Evolutionary conservation across 768 basidiomycete genomes (phyloP), one percentile per base, ranked within the genome.

Genomic region (Rubroboletus pulcherrimus): DNA sequence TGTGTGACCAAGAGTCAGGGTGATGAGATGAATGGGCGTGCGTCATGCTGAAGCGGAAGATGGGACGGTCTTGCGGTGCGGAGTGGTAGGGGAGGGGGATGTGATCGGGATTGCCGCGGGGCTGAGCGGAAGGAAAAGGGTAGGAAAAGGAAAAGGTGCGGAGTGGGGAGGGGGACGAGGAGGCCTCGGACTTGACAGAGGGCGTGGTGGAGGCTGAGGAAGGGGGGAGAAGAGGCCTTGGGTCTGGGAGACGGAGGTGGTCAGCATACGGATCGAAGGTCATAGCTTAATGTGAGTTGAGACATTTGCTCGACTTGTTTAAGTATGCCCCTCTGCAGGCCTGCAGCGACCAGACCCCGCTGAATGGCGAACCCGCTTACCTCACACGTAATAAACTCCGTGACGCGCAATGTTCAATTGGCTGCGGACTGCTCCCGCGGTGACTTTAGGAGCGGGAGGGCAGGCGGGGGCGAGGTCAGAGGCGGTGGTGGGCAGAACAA

Each of bases 141-240:
- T 59, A 71, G 0, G 60, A 42, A 5, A 71, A 71, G 0, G 70
- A 40, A 12, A 73, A 70, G 0, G 57, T 0, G 24, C 55, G 60
- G 7, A 53, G 57, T 12, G 68, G 58, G 0, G 71, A 54, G 5
- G 64, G 61, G 0, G 69, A 56, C 4, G 68, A 60, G 31, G 66
- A 64, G 1, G 60, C 53, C 52, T 71, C 70, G 8, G 71, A 71
- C 56, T 71, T 71, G 19, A 71, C 63, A 15, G 70, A 66, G 17
- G 57, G 63, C 1, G 50, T 50, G 1, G 67, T 26, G 26, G 59
- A 50, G 9, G 35, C 24, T 1, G 64, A 52, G 21, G 58, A 35
- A 7, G 34, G 33, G 5, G 30, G 2, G 12, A 55, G 45, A 7
- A 44, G 42, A 11, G 30, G 11, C 1, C 46, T 42, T 30, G 51